phyloP scores from a whole-genome alignment of 1,139 yeast genomes.

The Magnusiomyces suaveolens region DNA sequence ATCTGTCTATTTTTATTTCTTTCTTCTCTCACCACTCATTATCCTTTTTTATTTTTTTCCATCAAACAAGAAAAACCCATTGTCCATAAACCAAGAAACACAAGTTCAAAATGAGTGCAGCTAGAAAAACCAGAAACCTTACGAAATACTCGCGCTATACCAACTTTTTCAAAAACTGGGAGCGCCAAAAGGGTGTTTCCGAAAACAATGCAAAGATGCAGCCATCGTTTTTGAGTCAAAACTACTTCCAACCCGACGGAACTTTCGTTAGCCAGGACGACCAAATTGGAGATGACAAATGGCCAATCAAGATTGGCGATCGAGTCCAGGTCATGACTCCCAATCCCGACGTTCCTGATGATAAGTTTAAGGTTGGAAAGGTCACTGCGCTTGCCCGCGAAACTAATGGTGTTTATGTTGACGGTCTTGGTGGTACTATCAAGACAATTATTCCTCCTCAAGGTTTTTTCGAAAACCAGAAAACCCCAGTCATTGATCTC shows the following conservation, averaged over 20 bases:
- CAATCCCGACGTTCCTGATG: constrained; percentile 22
- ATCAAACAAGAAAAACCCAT: neutral
- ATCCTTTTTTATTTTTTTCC: neutral
- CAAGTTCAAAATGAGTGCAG: neutral
- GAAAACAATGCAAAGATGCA: constrained; percentile 16
- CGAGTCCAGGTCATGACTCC: constrained; percentile 61
- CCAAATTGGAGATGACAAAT: constrained; percentile 35
- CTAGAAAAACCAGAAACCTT: neutral
- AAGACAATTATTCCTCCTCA: constrained; percentile 52
- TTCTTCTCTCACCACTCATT: neutral
- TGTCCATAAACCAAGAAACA: no score
- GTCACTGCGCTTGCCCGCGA: constrained; percentile 39
- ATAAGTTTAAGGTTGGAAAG: constrained; percentile 63
- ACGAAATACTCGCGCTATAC: neutral
- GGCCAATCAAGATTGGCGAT: constrained; percentile 54
- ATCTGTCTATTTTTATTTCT: neutral
- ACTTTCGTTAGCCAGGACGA: constrained; percentile 11
- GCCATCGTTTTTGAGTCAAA: constrained; percentile 21
- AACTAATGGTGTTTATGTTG: constrained; percentile 46
- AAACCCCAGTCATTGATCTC: constrained; percentile 51
- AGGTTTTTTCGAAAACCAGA: constrained; percentile 66
- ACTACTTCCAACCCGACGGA: constrained; percentile 17
- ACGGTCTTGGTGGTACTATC: constrained; percentile 46
- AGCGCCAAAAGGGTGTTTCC: constrained; percentile 17
- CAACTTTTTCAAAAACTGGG: constrained; percentile 4